Conservation (phyloP, 2,329 filamentous ascomycete species). For the Clarireedia homoeocarpa region DNA sequence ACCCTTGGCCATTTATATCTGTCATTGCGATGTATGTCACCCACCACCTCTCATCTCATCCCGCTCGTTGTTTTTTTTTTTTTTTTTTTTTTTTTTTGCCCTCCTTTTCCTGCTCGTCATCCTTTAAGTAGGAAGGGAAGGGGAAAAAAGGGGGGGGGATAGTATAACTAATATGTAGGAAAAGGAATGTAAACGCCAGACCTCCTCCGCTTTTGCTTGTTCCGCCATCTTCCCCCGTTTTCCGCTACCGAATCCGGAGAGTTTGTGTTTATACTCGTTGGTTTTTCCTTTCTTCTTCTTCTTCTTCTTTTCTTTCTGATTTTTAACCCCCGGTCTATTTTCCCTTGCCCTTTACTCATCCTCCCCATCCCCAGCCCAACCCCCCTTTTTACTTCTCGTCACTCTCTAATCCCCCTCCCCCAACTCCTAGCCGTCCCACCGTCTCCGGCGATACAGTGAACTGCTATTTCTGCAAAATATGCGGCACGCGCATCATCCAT, state of each 20-base stretch:
- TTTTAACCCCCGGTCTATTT: not conserved
- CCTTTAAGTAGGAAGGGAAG: no score
- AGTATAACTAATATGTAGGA: not conserved
- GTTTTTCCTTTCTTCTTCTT: not conserved
- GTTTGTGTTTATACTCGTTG: constrained; percentile 1
- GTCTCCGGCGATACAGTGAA: constrained; percentile 48
- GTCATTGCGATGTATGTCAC: constrained; percentile 4
- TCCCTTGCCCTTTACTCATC: not conserved
- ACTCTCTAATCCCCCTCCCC: not conserved
- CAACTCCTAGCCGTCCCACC: constrained; percentile 43
- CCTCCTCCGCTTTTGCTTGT: constrained; percentile 4
- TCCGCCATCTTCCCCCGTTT: constrained; percentile 7
- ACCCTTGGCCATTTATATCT: constrained; percentile 7
- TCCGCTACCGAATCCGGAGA: not conserved
- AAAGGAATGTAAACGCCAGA: constrained; percentile 3
- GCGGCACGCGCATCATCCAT: constrained; percentile 59
- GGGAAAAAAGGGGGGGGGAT: no score
- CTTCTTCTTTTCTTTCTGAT: not conserved
- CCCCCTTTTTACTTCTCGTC: not conserved
- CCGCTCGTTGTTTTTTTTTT: no score
- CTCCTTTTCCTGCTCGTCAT: no score
- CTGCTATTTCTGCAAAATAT: constrained; percentile 60
- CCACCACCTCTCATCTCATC: no score
- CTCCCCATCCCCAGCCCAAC: not conserved
- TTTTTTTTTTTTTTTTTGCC: no score